Evolutionary conservation across 805 yeast genomes (phyloP).

Genomic region (Saturnispora hagleri): DNA sequence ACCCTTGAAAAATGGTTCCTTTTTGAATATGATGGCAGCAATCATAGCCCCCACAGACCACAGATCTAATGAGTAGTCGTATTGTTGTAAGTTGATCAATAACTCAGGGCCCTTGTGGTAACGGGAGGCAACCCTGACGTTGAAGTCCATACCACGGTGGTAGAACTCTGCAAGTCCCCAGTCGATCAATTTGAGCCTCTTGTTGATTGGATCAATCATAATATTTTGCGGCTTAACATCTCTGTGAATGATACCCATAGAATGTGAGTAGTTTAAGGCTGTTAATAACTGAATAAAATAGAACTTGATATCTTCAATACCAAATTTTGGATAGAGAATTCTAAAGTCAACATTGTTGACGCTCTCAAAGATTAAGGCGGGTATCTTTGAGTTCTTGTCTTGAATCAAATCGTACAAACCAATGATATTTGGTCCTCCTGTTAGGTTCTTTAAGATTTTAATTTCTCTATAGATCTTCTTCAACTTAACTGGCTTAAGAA

Average conservation of each 20-base stretch:
- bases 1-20: conserved; percentile 90
- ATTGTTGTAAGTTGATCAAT: conserved; percentile 69
- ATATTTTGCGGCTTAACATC: conserved; percentile 93
- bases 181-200: conserved; percentile 66
- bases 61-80: conserved; percentile 81
- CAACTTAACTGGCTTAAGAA: conserved; percentile 84
- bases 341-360: conserved; percentile 82
- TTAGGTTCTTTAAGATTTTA: conserved; percentile 74
- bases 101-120: conserved; percentile 91
- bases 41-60: conserved; percentile 93
- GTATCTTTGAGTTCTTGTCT: conserved; percentile 77
- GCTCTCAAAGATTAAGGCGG: conserved; percentile 80
- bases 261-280: conserved; percentile 83
- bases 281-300: conserved; percentile 75
- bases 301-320: conserved; percentile 64
- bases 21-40: conserved; percentile 79
- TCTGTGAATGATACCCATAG: conserved; percentile 91
- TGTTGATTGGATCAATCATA: conserved; percentile 73
- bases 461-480: conserved; percentile 90
- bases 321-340: conserved; percentile 72
- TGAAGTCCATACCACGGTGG: conserved; percentile 82
- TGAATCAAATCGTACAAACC: conserved; percentile 75
- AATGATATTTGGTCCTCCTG: conserved; percentile 76
- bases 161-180: conserved; percentile 95
- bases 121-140: conserved; percentile 86